Percentiles rank a stretch among this genome's conserved stretches.
These are phyloP conservation scores for Colletotrichum sp. DNA, from an alignment of 2,329 filamentous ascomycete genomes.

Conservation along the genomic window DNA sequence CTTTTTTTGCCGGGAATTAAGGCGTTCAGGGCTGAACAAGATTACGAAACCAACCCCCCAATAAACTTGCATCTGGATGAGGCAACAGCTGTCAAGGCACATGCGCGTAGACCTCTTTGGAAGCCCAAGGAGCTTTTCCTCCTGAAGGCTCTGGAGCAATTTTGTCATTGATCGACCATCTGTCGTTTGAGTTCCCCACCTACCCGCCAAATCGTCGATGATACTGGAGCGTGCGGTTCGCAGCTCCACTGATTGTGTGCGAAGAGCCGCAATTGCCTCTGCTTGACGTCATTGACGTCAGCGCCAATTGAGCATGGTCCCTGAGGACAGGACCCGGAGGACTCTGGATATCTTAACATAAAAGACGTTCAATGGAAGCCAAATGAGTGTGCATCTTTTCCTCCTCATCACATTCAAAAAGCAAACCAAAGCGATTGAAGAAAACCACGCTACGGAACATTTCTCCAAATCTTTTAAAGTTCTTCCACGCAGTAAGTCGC, in stretches of 20 bases:
- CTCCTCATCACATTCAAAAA: not conserved
- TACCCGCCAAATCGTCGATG: slow-evolving; percentile 10
- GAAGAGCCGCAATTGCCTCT: slow-evolving; percentile 18
- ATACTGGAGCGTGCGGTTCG: not conserved
- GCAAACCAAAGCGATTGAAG: not conserved
- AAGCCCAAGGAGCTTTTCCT: slow-evolving; percentile 7
- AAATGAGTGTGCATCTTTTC: too few relatives aligned
- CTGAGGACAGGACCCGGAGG: not conserved
- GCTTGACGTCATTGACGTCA: slow-evolving; percentile 25
- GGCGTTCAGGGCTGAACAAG: slow-evolving; percentile 17
- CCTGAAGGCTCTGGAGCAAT: not conserved
- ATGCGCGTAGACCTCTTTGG: not conserved
- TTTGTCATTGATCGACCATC: slow-evolving; percentile 14
- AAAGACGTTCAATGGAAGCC: not conserved
- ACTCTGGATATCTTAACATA: not conserved
- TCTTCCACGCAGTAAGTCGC: not conserved
- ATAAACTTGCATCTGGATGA: slow-evolving; percentile 4
- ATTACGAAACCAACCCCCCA: slow-evolving; percentile 1
- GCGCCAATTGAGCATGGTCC: not conserved
- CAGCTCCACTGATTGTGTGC: slow-evolving; percentile 13
- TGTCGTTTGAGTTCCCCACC: slow-evolving; percentile 13
- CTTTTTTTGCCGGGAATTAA: not conserved
- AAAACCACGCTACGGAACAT: not conserved
- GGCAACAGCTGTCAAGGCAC: not conserved
- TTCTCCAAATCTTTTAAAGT: not conserved